Base-by-base conservation (phyloP, 2,329 filamentous ascomycete genomes). In the Acephala macrosclerotiorum region DNA sequence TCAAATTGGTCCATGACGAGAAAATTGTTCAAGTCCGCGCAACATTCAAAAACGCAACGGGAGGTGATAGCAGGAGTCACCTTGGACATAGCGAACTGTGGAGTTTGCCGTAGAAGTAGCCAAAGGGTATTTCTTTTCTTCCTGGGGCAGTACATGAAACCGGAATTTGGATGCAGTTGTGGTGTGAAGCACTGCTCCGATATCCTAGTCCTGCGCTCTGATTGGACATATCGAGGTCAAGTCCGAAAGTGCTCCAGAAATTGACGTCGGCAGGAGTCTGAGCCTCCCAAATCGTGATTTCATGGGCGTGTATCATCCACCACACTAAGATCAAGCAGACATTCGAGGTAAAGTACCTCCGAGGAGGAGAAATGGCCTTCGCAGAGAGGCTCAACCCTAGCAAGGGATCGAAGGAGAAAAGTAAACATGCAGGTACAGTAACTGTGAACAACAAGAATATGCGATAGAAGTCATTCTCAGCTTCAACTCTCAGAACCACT, bases 141-240 rank as follows among this genome's bases (percentile, higher is more conserved):
- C 29, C 29, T 9, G 9, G 29, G 29, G 9, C 9, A 9, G 29
- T 33, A 33, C 29, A 33, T 33, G 29, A 22, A 53, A 14, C 7
- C 11, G 7, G 20, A 11, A 22, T 3, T 6, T 25, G 45, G 9
- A 49, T 49, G 12, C n/a, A 49, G 6, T 49, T 11, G 20, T 16
- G 5, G 25, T 26, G 49, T 7, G 49, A 53, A 2, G 16, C 2
- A 6, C 18, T 53, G 49, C 49, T 53, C 25, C n/a, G 25, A 18
- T 18, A 33, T 26, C n/a, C n/a, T 11, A 16, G 18, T 33, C 25
- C 14, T n/a, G 49, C 9, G 12, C 14, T 53, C 25, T 53, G 22
- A 53, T 53, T 53, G 49, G 49, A 3, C 25, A 53, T n/a, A 20
- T 53, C n/a, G 49, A 3, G 49, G 26, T 53, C 49, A 53, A 53